Evolutionary conservation across 2,329 filamentous ascomycete genomes (phyloP), one percentile per base, ranked within the genome.

Genomic region (Fusarium tanahbumbuense): DNA sequence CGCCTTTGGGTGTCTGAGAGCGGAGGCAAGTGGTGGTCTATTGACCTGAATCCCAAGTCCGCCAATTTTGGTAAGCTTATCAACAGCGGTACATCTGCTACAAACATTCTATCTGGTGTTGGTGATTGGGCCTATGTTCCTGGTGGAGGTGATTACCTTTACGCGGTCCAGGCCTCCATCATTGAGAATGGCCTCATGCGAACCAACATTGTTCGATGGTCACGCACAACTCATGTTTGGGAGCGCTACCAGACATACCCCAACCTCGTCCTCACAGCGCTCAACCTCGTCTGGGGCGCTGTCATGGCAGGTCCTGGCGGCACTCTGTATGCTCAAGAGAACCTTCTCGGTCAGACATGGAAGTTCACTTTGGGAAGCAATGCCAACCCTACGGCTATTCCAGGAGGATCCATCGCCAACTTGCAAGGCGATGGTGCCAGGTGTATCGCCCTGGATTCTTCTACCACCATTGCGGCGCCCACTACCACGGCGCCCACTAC

Each of bases 141-240:
- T 27, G 46, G 46, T 8, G 56, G 56, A 20, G 56, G 56, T 41
- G 42, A 60, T 22, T 60, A 60, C 23, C 42, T 60, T 9, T 60
- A 60, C 20, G 48, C 56, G 7, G 13, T 60, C 5, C 56, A 44
- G 37, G 37, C 49, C 12, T 64, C 64, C 2, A 7, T 59, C 18
- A 34, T 67, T 15, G 41, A 55, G 12, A 49, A 42, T 8, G 57
- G 56, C 4, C 52, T 68, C 13, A 20, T 61, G 4, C 23, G 53
- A 4, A 67, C 55, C 10, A 72, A 64, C 20, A 45, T 70, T 6
- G 50, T 66, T 5, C 61, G 70, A 3, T 68, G 65, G 60, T 63
- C 53, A 16, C 44, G 57, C 11, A 48, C 56, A 6, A 62, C 66
- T 3, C 45, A 56, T 5, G 56, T 10, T 4, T 72, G 68, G 67